Conservation (phyloP, 2,329 filamentous ascomycete species). For the Tolypocladium album region DNA sequence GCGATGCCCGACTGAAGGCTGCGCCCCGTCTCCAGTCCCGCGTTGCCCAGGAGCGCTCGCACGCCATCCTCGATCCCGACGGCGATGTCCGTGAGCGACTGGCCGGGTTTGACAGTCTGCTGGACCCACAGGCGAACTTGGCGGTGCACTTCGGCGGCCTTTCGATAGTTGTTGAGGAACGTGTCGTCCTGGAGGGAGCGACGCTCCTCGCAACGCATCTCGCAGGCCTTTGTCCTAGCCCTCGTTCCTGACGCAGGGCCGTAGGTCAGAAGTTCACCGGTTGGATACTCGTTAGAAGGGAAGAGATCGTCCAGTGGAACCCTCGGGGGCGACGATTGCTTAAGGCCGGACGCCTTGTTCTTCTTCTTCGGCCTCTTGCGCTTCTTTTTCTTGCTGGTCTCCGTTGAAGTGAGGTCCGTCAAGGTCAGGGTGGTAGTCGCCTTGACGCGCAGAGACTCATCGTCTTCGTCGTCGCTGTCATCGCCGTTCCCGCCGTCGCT, state of each 20-base stretch:
- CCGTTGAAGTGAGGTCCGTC: not conserved
- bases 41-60: slow-evolving; percentile 61
- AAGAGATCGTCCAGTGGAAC: slow-evolving; percentile 20
- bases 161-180: slow-evolving; percentile 66
- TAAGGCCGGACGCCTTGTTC: slow-evolving; percentile 10
- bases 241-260: not conserved
- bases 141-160: slow-evolving; percentile 70
- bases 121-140: slow-evolving; percentile 74
- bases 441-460: slow-evolving; percentile 9
- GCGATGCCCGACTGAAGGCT: slow-evolving; percentile 66
- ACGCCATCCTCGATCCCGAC: slow-evolving; percentile 74
- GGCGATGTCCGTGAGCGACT: slow-evolving; percentile 65
- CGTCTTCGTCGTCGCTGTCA: slow-evolving; percentile 13
- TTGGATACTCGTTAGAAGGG: slow-evolving; percentile 13
- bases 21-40: slow-evolving; percentile 64
- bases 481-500: slow-evolving; percentile 15
- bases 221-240: not conserved
- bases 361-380: slow-evolving; percentile 16
- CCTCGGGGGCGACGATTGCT: slow-evolving; percentile 21
- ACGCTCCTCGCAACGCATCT: slow-evolving; percentile 7
- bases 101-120: slow-evolving; percentile 66
- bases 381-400: slow-evolving; percentile 12
- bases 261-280: slow-evolving; percentile 17
- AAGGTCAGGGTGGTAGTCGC: slow-evolving; percentile 9
- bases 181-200: slow-evolving; percentile 26